Percentiles rank a stretch among this genome's conserved stretches.
Conservation (phyloP, 139 green algal species). For the Closterium sp. region DNA sequence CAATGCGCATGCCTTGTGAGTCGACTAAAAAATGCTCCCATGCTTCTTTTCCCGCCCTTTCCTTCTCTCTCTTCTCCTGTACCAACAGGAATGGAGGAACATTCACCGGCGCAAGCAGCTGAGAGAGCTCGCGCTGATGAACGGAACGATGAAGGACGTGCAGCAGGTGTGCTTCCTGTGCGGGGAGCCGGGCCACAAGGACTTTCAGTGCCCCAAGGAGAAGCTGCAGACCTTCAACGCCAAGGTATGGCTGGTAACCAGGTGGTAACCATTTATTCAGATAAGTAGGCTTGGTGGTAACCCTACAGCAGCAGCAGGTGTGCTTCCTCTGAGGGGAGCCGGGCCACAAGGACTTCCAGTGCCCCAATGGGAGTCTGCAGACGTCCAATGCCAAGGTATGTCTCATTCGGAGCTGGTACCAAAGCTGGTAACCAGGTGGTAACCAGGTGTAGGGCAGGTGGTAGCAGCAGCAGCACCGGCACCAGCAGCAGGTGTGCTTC, state of each 20-base stretch:
- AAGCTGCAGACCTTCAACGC: slow-evolving; percentile 42
- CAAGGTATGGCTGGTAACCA: slow-evolving; percentile 10
- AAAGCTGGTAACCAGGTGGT: too few relatives aligned
- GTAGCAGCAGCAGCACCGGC: too few relatives aligned
- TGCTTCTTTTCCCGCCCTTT: too few relatives aligned
- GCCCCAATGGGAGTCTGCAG: slow-evolving; percentile 34
- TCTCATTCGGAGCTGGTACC: too few relatives aligned
- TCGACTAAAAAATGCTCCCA: too few relatives aligned
- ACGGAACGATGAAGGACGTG: slow-evolving; percentile 60
- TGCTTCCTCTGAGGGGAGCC: slow-evolving; percentile 30
- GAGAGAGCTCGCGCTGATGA: slow-evolving; percentile 87
- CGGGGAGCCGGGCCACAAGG: slow-evolving; percentile 34
- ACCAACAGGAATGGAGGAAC: slow-evolving; percentile 70
- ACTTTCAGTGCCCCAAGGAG: slow-evolving; percentile 43
- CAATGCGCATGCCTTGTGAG: too few relatives aligned
- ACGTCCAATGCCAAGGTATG: slow-evolving; percentile 38
- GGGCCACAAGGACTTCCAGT: slow-evolving; percentile 34
- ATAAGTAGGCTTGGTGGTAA: background rate
- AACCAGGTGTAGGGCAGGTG: too few relatives aligned
- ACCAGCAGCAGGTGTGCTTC: slow-evolving; percentile 6
- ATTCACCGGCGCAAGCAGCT: slow-evolving; percentile 90
- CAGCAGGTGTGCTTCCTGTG: slow-evolving; percentile 17
- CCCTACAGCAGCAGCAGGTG: background rate
- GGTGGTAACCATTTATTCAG: too few relatives aligned
- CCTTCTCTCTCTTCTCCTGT: background rate